Evolutionary conservation across 78 protist species (phyloP).

Genomic region (Guillardia theta): DNA sequence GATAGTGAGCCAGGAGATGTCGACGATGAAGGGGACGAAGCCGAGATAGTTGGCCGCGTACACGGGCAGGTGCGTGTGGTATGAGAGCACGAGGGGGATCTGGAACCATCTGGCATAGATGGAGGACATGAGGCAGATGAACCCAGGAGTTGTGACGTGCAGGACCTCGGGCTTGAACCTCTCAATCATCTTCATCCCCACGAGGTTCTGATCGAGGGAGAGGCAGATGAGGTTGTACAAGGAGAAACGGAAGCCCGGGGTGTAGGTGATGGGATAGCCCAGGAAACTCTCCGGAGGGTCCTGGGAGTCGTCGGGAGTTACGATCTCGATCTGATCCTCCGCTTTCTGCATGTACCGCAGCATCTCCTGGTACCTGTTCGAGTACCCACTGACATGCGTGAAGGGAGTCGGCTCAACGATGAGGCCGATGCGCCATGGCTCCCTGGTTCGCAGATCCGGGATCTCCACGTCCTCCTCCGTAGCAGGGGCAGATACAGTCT

Average conservation of each 20-base stretch:
- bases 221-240: slow-evolving; percentile 22
- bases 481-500: too few species aligned
- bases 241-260: slow-evolving; percentile 34
- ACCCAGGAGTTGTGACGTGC: slow-evolving; percentile 38
- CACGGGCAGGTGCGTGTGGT: slow-evolving; percentile 53
- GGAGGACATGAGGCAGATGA: not conserved
- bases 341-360: not conserved
- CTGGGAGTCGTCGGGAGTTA: slow-evolving; percentile 42
- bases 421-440: not conserved
- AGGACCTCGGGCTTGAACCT: not conserved
- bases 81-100: slow-evolving; percentile 40
- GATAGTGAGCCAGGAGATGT: not conserved
- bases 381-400: slow-evolving; percentile 58
- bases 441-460: not conserved
- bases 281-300: not conserved
- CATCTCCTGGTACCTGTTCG: slow-evolving; percentile 58
- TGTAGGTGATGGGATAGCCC: slow-evolving; percentile 7
- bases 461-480: not conserved
- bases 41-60: slow-evolving; percentile 46
- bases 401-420: slow-evolving; percentile 59
- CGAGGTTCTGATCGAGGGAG: slow-evolving; percentile 3
- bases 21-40: not conserved
- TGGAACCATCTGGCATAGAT: not conserved
- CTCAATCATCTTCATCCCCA: not conserved
- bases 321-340: not conserved